Conservation (phyloP, 495 filamentous ascomycete species). For the Penicillium steckii region DNA sequence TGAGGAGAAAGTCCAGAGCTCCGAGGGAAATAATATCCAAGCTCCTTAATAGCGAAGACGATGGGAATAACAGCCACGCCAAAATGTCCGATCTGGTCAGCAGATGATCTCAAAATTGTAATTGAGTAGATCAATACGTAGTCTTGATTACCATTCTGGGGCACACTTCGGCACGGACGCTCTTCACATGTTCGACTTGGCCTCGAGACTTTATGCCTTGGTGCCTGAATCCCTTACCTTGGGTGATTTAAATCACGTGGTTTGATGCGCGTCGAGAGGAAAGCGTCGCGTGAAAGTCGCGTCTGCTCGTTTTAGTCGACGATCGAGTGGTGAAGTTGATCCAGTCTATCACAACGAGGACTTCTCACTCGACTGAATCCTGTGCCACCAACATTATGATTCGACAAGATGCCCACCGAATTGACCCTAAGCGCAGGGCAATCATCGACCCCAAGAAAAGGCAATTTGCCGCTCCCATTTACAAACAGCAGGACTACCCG, state of each 20-base stretch:
- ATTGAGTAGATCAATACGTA: no score
- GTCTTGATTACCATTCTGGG: not conserved
- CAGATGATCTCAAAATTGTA: not conserved
- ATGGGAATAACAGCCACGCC: no score
- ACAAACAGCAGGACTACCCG: constrained; percentile 72
- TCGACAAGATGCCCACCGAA: constrained; percentile 66
- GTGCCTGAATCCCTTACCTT: not conserved
- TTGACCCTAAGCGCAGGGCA: constrained; percentile 77
- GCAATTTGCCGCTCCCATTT: constrained; percentile 75
- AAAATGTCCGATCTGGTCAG: no score
- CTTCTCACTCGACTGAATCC: not conserved
- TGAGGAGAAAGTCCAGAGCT: constrained; percentile 33
- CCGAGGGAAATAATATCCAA: constrained; percentile 13
- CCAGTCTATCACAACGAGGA: no score
- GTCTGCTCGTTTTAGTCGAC: constrained; percentile 13
- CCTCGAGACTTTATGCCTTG: not conserved
- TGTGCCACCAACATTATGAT: constrained; percentile 55
- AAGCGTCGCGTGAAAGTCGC: constrained; percentile 22
- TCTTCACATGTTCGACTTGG: constrained; percentile 8
- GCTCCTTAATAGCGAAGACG: not conserved
- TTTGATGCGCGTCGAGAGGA: not conserved
- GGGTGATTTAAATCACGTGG: constrained; percentile 3
- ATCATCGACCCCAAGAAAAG: constrained; percentile 75
- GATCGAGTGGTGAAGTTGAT: no score
- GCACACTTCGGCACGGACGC: constrained; percentile 7